These are phyloP conservation scores for Cercospora zeae-maydis DNA, from an alignment of 2,329 filamentous ascomycete genomes.

Conservation along the genomic window DNA sequence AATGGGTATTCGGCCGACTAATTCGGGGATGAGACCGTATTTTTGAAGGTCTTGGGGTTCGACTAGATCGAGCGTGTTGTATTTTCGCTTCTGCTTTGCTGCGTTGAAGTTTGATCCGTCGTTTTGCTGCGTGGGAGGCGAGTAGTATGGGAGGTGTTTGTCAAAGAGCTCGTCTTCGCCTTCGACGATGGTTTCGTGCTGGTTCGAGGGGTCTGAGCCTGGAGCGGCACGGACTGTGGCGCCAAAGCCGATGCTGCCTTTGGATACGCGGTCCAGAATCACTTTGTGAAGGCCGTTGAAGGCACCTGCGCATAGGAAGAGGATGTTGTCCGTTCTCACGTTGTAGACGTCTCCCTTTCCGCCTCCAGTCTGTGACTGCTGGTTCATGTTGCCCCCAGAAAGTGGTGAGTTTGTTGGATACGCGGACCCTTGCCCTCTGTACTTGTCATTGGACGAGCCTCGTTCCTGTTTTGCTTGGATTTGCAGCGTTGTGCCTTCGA, in stretches of 20 bases:
- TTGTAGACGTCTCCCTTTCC: constrained; percentile 60
- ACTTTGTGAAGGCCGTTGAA: constrained; percentile 90
- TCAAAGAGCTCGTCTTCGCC: constrained; percentile 55
- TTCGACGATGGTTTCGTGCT: constrained; percentile 56
- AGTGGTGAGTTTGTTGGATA: constrained; percentile 39
- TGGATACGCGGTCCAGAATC: constrained; percentile 80
- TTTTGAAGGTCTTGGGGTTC: constrained; percentile 74
- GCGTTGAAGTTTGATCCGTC: constrained; percentile 36
- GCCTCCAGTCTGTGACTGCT: constrained; percentile 26
- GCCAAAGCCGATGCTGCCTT: constrained; percentile 85
- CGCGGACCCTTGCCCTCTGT: constrained; percentile 23
- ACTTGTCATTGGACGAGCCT: constrained; percentile 29
- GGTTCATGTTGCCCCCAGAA: constrained; percentile 35
- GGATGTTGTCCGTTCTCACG: constrained; percentile 89
- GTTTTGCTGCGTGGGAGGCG: constrained; percentile 25
- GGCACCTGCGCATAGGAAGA: constrained; percentile 94
- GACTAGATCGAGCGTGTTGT: constrained; percentile 62
- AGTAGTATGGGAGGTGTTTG: constrained; percentile 50
- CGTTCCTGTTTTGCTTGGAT: constrained; percentile 80
- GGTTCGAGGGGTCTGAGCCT: constrained; percentile 36
- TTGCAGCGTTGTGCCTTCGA: constrained; percentile 91
- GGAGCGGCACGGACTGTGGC: constrained; percentile 63
- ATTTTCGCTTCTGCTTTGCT: constrained; percentile 55
- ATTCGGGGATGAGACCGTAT: constrained; percentile 77
- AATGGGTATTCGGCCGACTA: constrained; percentile 93